Conservation (phyloP, 2,329 filamentous ascomycete species). For the Hypoxylon sp. region DNA sequence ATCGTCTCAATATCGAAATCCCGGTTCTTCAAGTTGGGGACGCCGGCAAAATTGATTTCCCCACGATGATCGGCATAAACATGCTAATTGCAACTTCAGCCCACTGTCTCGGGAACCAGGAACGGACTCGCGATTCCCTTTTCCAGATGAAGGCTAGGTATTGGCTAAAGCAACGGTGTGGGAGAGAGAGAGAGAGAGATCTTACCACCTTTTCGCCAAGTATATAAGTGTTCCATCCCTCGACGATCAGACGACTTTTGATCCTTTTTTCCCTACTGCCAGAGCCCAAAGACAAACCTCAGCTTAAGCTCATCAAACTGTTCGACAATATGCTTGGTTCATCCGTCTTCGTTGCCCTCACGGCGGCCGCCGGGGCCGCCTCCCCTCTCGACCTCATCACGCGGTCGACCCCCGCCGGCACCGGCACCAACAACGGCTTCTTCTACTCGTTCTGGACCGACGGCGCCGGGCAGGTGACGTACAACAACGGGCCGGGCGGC, state of each 20-base stretch:
- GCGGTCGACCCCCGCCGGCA: conserved; percentile 50
- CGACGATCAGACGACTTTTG: conserved; percentile 34
- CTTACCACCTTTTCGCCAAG: conserved; percentile 4
- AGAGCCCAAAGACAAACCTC: conserved; percentile 5
- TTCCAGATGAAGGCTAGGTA: conserved; percentile 29
- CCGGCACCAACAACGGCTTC: conserved; percentile 66
- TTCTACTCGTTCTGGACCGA: conserved; percentile 76
- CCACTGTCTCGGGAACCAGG: conserved; percentile 45
- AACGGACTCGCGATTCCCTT: conserved; percentile 39
- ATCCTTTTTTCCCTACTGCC: conserved; percentile 12
- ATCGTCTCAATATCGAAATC: conserved; percentile 43
- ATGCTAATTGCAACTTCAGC: conserved; percentile 29
- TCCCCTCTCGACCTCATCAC: conserved; percentile 52
- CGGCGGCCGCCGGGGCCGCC: conserved; percentile 50
- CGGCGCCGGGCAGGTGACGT: conserved; percentile 66
- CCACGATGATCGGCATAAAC: conserved; percentile 44
- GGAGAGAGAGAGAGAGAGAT: not conserved
- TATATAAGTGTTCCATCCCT: conserved; percentile 39
- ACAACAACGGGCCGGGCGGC: conserved; percentile 69
- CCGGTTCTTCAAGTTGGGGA: conserved; percentile 36
- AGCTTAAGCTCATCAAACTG: conserved; percentile 26
- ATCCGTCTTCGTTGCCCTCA: conserved; percentile 49
- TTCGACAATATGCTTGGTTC: conserved; percentile 50
- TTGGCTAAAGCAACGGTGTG: conserved; percentile 20
- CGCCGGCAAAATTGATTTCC: conserved; percentile 39